These are phyloP conservation scores for Apophysomyces ossiformis DNA, from an alignment of 371 early-diverging fungal genomes.

Conservation along the genomic window DNA sequence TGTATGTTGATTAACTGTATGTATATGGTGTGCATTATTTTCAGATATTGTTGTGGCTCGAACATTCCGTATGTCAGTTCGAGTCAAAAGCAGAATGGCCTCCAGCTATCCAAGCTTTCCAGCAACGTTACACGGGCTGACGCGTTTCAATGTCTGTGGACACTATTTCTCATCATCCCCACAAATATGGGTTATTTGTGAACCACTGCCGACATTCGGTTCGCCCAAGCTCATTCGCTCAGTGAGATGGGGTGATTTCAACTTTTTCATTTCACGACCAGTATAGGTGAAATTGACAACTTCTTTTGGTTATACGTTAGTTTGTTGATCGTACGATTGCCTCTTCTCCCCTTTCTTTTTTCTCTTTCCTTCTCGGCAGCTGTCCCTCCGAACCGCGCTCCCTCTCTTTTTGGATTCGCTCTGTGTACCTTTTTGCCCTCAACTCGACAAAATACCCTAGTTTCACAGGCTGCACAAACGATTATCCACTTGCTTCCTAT, in stretches of 20 bases:
- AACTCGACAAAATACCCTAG: not conserved
- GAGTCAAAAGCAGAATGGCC: not conserved
- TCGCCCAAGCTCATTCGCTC: not conserved
- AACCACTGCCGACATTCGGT: not conserved
- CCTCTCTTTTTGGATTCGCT: not conserved
- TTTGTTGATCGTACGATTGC: slow-evolving; percentile 2
- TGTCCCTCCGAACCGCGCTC: not conserved
- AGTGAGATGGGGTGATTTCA: slow-evolving; percentile 1
- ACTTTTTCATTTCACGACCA: not conserved
- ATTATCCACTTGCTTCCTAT: not conserved
- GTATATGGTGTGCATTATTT: not conserved
- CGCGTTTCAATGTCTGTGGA: not conserved
- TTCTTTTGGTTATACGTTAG: slow-evolving; percentile 4
- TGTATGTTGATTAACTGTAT: no score
- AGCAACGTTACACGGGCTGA: not conserved
- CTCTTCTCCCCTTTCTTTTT: not conserved
- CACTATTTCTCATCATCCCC: not conserved
- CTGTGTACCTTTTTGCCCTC: not conserved
- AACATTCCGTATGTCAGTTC: not conserved
- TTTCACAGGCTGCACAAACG: not conserved
- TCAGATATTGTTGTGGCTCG: slow-evolving; percentile 1
- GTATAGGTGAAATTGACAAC: not conserved
- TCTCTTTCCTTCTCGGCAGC: not conserved
- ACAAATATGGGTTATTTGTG: slow-evolving; percentile 3
- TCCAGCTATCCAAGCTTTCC: not conserved